phyloP scores from a whole-genome alignment of 176 grass and related monocot genomes.

The Juncus inflexus region DNA sequence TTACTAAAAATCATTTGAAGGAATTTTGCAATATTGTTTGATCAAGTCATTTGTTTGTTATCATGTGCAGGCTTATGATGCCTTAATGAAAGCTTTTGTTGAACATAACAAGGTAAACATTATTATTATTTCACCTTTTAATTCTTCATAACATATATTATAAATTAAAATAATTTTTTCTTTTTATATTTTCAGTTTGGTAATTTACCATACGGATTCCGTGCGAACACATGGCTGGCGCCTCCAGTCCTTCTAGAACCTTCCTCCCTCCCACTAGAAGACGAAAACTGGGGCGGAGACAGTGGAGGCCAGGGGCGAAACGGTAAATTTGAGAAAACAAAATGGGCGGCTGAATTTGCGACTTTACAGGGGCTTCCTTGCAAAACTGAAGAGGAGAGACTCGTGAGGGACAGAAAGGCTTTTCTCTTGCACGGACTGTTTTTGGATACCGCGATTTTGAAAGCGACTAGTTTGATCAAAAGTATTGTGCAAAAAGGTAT shows the following conservation, averaged over 20 bases:
- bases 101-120: conserved; percentile 79
- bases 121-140: conserved; percentile 16
- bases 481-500: conserved; percentile 1
- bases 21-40: background rate
- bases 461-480: conserved; percentile 53
- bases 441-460: conserved; percentile 87
- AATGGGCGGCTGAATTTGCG: conserved; percentile 80
- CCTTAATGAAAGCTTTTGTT: conserved; percentile 84
- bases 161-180: conserved; percentile 14
- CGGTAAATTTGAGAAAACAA: conserved; percentile 52
- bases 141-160: conserved; percentile 4
- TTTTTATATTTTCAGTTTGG: conserved; percentile 63
- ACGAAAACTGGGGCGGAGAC: conserved; percentile 84
- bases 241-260: conserved; percentile 68
- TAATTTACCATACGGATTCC: conserved; percentile 95
- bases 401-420: conserved; percentile 88
- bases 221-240: conserved; percentile 95
- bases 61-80: conserved; percentile 60
- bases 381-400: conserved; percentile 84
- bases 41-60: conserved; percentile 3
- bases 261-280: conserved; percentile 56
- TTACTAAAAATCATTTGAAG: too few relatives aligned
- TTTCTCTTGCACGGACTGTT: conserved; percentile 90
- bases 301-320: conserved; percentile 58
- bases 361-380: conserved; percentile 65